Base-by-base conservation (phyloP, 2,329 filamentous ascomycete genomes). In the Fusarium acutatum region DNA sequence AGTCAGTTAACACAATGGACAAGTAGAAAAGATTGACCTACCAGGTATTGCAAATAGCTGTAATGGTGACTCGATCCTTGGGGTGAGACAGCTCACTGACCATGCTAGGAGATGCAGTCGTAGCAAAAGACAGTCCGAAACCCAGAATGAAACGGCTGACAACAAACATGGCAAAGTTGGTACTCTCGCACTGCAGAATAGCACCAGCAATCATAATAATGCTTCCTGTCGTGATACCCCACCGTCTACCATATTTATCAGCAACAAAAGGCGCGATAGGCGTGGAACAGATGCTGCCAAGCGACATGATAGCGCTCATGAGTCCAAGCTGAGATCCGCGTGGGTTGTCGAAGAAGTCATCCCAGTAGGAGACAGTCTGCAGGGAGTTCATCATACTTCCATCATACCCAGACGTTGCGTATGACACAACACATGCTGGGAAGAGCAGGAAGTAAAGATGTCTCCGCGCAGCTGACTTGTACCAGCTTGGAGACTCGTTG, bases 51-150 rank as follows among this genome's bases (percentile, higher is more conserved):
- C 88, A 89, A 10, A 89, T 83, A 4, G 86, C 86, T 1, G 86
- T 88, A 38, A 89, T 75, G 7, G 86, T 84, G 0, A 86, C 82
- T 47, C 88, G 84, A 72, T 89, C 86, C 70, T 87, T 88, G 1
- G 87, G 88, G 71, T 88, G 85, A 2, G 83, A 85, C 14, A 89
- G 78, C 62, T 89, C 88, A 72, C 84, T 86, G 10, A 89, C 84
- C 66, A 89, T 77, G 9, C 84, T 82, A 3, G 87, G 87, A 1
- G 85, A 85, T 1, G 85, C 84, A 32, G 87, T 86, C 46, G 87
- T 88, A 40, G 83, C 84, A 69, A 87, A 88, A 0, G 85, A 83
- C 28, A 88, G 83, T 7, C 88, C 88, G 35, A 88, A 86, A 5
- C 88, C 88, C 14, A 90, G 81, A 20, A 89, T 77, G 62, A 88